A percentile compares a stretch with the other conserved stretches of the same genome.
Evolutionary conservation across 169 alveolate species (phyloP).

Genomic region (Cryptosporidium ubiquitum): DNA sequence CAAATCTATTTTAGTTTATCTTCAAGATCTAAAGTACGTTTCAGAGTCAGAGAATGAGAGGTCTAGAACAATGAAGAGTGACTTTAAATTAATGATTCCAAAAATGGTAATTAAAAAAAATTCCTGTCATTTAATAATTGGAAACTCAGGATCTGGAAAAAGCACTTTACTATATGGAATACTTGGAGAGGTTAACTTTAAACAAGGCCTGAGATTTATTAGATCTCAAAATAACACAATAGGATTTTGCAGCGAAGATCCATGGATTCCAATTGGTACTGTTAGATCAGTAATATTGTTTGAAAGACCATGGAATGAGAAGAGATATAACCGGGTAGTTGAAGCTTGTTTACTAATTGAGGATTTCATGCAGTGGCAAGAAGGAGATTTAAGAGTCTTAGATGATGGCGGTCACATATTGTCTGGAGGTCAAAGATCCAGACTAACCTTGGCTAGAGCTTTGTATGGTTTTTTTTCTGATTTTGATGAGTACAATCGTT

Average conservation of each 20-base stretch:
- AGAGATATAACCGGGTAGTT: constrained; percentile 77
- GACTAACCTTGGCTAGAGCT: constrained; percentile 92
- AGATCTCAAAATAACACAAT: constrained; percentile 13
- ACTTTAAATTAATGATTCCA: constrained; percentile 11
- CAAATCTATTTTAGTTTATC: constrained; percentile 12
- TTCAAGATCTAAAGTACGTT: constrained; percentile 7
- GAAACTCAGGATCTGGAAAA: constrained; percentile 53
- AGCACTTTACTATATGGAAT: constrained; percentile 61
- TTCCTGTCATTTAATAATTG: constrained; percentile 53
- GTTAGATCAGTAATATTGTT: constrained; percentile 83
- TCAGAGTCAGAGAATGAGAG: constrained; percentile 1
- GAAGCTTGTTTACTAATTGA: constrained; percentile 78
- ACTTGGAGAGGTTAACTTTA: constrained; percentile 54
- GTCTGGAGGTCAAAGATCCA: constrained; percentile 94
- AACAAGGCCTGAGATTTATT: constrained; percentile 22
- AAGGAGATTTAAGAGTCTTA: constrained; percentile 80
- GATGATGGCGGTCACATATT: constrained; percentile 83
- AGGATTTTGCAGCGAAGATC: constrained; percentile 67
- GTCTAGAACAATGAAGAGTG: background rate
- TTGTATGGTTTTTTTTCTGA: constrained; percentile 79
- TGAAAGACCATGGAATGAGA: constrained; percentile 79
- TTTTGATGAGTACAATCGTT: background rate
- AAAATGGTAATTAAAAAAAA: constrained; percentile 9
- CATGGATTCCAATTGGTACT: constrained; percentile 87
- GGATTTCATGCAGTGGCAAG: constrained; percentile 83